A percentile compares a stretch with the other conserved stretches of the same genome.
These are phyloP conservation scores for Talaromyces albobiverticillius DNA, from an alignment of 2,329 filamentous ascomycete species.

Conservation along the genomic window DNA sequence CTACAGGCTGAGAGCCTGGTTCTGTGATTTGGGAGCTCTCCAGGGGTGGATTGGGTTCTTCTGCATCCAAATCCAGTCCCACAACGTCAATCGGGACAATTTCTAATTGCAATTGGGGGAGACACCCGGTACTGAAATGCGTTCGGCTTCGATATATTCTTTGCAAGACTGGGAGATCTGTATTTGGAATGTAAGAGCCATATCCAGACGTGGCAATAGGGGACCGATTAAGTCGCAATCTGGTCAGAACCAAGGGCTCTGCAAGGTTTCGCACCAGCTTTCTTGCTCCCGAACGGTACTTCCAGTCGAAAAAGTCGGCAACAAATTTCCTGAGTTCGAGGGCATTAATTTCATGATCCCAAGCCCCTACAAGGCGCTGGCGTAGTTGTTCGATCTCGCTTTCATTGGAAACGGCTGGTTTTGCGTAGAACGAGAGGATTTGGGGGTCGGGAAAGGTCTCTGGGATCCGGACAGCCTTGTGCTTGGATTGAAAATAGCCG, in stretches of 20 bases:
- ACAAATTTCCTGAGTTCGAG: constrained; percentile 69
- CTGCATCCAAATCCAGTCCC: constrained; percentile 69
- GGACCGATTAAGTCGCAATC: constrained; percentile 42
- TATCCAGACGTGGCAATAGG: constrained; percentile 31
- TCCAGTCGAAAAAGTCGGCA: constrained; percentile 82
- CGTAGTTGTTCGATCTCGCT: constrained; percentile 56
- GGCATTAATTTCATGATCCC: constrained; percentile 64
- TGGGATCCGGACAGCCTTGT: constrained; percentile 71
- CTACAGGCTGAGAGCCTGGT: constrained; percentile 28
- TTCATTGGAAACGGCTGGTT: constrained; percentile 72
- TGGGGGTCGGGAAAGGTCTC: constrained; percentile 76
- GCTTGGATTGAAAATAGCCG: constrained; percentile 72
- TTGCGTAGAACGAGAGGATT: constrained; percentile 80
- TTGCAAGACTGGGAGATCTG: constrained; percentile 57
- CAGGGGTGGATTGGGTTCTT: constrained; percentile 62
- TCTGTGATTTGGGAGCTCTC: constrained; percentile 17
- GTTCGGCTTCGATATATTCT: constrained; percentile 65
- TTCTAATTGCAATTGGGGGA: constrained; percentile 73
- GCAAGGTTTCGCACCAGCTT: constrained; percentile 82
- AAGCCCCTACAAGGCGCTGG: constrained; percentile 49
- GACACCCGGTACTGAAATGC: constrained; percentile 72
- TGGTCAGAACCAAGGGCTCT: constrained; percentile 68
- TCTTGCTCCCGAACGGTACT: constrained; percentile 69
- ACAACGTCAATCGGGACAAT: constrained; percentile 76
- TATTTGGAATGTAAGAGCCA: constrained; percentile 37